phyloP scores from a whole-genome alignment of 306 rosid species.

The Dalbergia cochinchinensis region DNA sequence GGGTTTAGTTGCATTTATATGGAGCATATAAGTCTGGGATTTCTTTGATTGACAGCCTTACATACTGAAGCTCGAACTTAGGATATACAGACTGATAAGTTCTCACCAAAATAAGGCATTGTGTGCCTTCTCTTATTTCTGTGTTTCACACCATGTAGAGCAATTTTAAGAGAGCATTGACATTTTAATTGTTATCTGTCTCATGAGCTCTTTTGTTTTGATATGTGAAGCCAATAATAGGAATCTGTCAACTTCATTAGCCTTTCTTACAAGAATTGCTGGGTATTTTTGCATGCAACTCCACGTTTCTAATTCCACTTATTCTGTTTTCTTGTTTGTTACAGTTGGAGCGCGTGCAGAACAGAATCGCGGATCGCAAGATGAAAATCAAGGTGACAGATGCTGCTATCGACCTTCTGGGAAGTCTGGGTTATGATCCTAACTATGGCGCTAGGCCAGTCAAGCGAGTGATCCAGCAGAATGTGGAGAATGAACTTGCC shows the following conservation, averaged over 20 bases:
- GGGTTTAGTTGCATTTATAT: no score
- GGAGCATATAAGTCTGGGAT: no score
- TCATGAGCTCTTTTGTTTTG: no score
- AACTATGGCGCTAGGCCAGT: constrained; percentile 98
- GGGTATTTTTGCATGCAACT: neutral
- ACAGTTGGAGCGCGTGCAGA: constrained; percentile 79
- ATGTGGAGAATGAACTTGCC: constrained; percentile 92
- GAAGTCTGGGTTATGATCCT: constrained; percentile 89
- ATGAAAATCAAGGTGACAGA: constrained; percentile 78
- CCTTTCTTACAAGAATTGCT: neutral
- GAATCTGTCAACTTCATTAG: neutral
- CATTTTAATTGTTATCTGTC: no score
- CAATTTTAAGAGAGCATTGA: no score
- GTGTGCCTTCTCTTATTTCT: no score
- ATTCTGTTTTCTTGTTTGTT: constrained; percentile 2
- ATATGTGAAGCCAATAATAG: neutral
- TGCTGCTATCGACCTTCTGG: constrained; percentile 84
- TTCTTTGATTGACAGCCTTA: no score
- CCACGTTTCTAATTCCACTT: neutral
- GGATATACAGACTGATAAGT: no score
- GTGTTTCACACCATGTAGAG: no score
- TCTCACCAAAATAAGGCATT: no score
- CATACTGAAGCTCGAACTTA: no score
- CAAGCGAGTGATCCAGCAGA: constrained; percentile 94
- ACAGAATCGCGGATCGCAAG: constrained; percentile 86